Evolutionary conservation across 352 stramenopile genomes (phyloP), one percentile per base, ranked within the genome.

Genomic region (Globisporangium orthogonon): DNA sequence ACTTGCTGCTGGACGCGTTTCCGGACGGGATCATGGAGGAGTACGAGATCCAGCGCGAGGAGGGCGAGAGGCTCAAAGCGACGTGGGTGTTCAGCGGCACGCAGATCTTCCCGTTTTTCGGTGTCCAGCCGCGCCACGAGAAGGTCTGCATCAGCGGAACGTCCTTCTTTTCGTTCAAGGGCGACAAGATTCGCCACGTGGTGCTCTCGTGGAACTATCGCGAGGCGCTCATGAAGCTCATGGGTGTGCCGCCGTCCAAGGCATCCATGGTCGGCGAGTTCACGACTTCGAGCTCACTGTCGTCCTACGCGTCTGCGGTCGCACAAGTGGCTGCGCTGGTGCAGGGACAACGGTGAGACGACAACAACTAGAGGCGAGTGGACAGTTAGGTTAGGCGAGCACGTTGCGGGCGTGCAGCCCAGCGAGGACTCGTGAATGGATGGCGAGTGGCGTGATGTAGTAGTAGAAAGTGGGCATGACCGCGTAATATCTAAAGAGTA

Each of bases 1-100:
- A 69, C 31, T 39, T 75, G 54, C 57, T 91, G 41, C 56, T 91
- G 35, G 81, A 91, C 56, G 76, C 74, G 9, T 91, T 91, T 54
- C 81, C 81, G 4, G 81, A 91, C 56, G 81, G 81, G 39, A 87
- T 91, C 56, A 91, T 91, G 81, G 81, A 91, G 52, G 81, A 91
- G 56, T 91, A 91, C 61, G 63, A 83, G 52, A 87, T 91, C 57
- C 66, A 86, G 54, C 71, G 75, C 17, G 81, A 87, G 10, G 76
- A 78, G 67, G 73, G 66, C n/a, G 73, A 89, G 41, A 81, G 77
- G 62, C 80, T 91, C 69, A 81, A 77, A 30, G 81, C 80, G 29
- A 78, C 78, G 40, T 91, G 81, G 81, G 74, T 77, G 6, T 91
- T 91, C 52, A 87, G 81, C 41, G 81, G 81, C 58, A 91, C 81